Conservation (phyloP, 2,329 filamentous ascomycete species). For the Penicillium expansum region DNA sequence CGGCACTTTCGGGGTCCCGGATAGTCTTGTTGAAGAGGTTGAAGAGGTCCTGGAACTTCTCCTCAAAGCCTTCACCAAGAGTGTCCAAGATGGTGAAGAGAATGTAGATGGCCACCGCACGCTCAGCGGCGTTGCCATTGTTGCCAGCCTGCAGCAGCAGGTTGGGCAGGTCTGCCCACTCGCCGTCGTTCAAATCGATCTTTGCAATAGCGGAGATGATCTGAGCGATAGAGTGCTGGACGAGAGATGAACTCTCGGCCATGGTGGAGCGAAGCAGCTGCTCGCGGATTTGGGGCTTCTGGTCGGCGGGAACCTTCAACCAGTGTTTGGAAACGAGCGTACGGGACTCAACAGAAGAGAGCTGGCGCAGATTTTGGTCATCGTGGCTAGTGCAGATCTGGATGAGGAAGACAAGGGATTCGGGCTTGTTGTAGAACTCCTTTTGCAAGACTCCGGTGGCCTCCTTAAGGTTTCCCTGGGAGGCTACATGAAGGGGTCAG, state of each 20-base stretch:
- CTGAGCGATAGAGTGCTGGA: slow-evolving; percentile 82
- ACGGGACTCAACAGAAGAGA: slow-evolving; percentile 85
- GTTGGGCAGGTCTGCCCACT: slow-evolving; percentile 78
- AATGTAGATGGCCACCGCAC: slow-evolving; percentile 89
- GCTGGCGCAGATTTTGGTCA: slow-evolving; percentile 71
- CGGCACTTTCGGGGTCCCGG: slow-evolving; percentile 81
- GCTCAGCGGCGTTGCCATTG: slow-evolving; percentile 70
- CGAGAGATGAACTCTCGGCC: slow-evolving; percentile 71
- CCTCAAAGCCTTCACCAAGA: slow-evolving; percentile 77
- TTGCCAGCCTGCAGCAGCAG: slow-evolving; percentile 76
- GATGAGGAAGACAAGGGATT: slow-evolving; percentile 79
- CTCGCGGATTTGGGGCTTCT: slow-evolving; percentile 77
- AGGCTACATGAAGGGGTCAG: slow-evolving; percentile 56
- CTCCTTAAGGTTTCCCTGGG: slow-evolving; percentile 84
- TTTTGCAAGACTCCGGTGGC: slow-evolving; percentile 88
- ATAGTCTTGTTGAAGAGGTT: slow-evolving; percentile 82
- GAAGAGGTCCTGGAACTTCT: slow-evolving; percentile 77
- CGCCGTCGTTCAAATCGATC: slow-evolving; percentile 79
- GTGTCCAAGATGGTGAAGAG: slow-evolving; percentile 89
- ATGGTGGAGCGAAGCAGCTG: slow-evolving; percentile 81
- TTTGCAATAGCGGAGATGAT: slow-evolving; percentile 84
- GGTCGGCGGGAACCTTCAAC: slow-evolving; percentile 66
- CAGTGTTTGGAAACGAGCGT: slow-evolving; percentile 84
- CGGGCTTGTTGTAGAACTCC: slow-evolving; percentile 83
- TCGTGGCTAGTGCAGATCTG: slow-evolving; percentile 82